phyloP scores from a whole-genome alignment of 2,329 filamentous ascomycete species.

The Colletotrichum noveboracense region DNA sequence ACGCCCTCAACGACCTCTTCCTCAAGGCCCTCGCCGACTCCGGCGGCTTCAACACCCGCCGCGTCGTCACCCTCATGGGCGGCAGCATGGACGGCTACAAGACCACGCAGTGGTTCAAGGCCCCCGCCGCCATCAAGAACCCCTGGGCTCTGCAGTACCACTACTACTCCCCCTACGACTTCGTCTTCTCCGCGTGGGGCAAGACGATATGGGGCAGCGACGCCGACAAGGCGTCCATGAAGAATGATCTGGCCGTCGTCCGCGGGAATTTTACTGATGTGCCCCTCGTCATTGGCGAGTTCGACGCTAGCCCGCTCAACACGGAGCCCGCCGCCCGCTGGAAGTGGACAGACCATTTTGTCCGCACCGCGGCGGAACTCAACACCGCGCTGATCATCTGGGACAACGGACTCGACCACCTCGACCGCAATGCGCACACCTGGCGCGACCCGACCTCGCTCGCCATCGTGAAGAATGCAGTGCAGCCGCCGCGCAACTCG shows the following conservation, averaged over 20 bases:
- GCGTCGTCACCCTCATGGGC: slow-evolving; percentile 62
- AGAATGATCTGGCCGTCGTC: slow-evolving; percentile 54
- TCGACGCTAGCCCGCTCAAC: slow-evolving; percentile 51
- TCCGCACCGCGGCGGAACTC: slow-evolving; percentile 52
- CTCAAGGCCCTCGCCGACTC: slow-evolving; percentile 56
- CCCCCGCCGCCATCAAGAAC: slow-evolving; percentile 53
- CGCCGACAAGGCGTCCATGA: slow-evolving; percentile 53
- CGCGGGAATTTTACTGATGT: slow-evolving; percentile 60
- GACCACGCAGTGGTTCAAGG: slow-evolving; percentile 59
- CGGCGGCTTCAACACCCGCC: slow-evolving; percentile 58
- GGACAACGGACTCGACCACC: slow-evolving; percentile 64
- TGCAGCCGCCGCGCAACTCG: slow-evolving; percentile 46
- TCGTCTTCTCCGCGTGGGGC: slow-evolving; percentile 57
- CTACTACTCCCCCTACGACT: slow-evolving; percentile 63
- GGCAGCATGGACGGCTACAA: slow-evolving; percentile 51
- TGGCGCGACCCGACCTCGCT: slow-evolving; percentile 58
- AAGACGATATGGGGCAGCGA: slow-evolving; percentile 65
- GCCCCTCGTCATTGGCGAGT: slow-evolving; percentile 64
- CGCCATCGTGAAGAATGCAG: slow-evolving; percentile 51
- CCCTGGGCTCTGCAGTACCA: slow-evolving; percentile 68
- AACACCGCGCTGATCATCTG: slow-evolving; percentile 58
- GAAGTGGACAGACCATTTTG: slow-evolving; percentile 62
- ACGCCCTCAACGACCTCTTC: slow-evolving; percentile 63
- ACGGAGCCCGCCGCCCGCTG: slow-evolving; percentile 62
- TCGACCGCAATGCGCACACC: slow-evolving; percentile 50